Evolutionary conservation across 2,329 filamentous ascomycete genomes (phyloP).

Genomic region (Karstenula rhodostoma): DNA sequence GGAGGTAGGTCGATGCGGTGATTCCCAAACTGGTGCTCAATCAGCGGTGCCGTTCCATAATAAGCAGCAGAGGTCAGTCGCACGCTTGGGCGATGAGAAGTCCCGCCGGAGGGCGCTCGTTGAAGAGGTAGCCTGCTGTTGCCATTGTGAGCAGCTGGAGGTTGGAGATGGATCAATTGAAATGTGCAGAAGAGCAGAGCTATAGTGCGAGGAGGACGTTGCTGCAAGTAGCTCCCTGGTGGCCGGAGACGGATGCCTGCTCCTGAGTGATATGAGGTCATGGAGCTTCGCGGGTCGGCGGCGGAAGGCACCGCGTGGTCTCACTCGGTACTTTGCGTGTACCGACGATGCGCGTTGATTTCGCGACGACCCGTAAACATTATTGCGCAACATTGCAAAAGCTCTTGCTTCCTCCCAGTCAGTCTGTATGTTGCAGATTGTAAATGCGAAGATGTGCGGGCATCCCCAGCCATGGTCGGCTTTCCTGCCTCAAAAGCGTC

Average conservation of each 20-base stretch:
- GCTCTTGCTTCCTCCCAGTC: background rate
- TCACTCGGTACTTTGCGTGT: too few relatives aligned
- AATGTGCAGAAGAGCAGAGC: background rate
- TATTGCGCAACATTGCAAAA: background rate
- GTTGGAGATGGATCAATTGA: background rate
- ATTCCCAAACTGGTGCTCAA: constrained; percentile 3
- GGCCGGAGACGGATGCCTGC: background rate
- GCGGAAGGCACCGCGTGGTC: background rate
- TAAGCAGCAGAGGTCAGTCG: constrained; percentile 20
- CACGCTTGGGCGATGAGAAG: constrained; percentile 60
- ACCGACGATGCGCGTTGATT: background rate
- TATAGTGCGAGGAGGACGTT: background rate
- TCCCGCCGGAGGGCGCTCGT: constrained; percentile 34
- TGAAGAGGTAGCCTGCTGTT: constrained; percentile 22
- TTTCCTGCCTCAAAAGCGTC: constrained; percentile 11
- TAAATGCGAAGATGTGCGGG: background rate
- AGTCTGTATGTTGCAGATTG: background rate
- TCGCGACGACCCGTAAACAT: background rate
- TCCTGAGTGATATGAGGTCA: background rate
- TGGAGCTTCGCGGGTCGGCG: constrained; percentile 1
- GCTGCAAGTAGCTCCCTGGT: background rate
- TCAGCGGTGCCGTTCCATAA: background rate
- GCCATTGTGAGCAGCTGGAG: constrained; percentile 26
- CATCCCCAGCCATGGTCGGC: background rate
- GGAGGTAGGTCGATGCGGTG: constrained; percentile 8